Evolutionary conservation across 768 basidiomycete species (phyloP), one percentile per base, ranked within the genome.

Genomic region (Tylopilus sp.): DNA sequence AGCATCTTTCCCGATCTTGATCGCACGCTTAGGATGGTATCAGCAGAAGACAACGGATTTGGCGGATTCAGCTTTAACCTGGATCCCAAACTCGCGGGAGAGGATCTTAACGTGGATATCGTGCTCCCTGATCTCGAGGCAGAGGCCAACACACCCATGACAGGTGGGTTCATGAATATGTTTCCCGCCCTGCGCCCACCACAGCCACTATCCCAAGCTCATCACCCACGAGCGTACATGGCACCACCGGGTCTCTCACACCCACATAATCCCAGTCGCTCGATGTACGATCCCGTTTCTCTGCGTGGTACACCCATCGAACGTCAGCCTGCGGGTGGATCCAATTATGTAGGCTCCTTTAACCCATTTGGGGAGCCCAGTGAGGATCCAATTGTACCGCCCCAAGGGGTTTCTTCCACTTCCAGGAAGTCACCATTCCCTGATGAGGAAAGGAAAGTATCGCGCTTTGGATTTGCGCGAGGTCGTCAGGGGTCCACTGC

Each of bases 1-100:
- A 90, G 77, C 65, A 81, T 89, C 11, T 95, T 95, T 78, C 93
- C 92, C 10, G 92, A 95, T 56, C 83, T 95, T 57, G 91, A 93
- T 66, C 82, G 88, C 26, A 91, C 88, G 18, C 73, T 94, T 40
- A 82, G 87, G 62, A 83, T 80, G 43, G 73, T 93, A 39, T 81
- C 79, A 45, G 79, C 77, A 8, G 81, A 76, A 39, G 86, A 86
- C 57, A 79, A 71, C 26, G 80, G 74, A 47, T 76, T 77, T 61
- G 76, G 81, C 28, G 82, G 86, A 9, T 94, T 94, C 72, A 91
- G 85, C 66, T 94, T 95, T 72, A 92, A 85, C 68, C 72, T 93
- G 40, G 91, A 91, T 67, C 86, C 87, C 23, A 88, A 84, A 58
- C 73, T 91, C 23, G 86, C 82, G 6, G 77, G 69, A 23, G 70